A percentile compares a stretch with the other conserved stretches of the same genome.
Evolutionary conservation across 2,329 filamentous ascomycete genomes (phyloP).

Genomic region (Didymosphaeria variabile): DNA sequence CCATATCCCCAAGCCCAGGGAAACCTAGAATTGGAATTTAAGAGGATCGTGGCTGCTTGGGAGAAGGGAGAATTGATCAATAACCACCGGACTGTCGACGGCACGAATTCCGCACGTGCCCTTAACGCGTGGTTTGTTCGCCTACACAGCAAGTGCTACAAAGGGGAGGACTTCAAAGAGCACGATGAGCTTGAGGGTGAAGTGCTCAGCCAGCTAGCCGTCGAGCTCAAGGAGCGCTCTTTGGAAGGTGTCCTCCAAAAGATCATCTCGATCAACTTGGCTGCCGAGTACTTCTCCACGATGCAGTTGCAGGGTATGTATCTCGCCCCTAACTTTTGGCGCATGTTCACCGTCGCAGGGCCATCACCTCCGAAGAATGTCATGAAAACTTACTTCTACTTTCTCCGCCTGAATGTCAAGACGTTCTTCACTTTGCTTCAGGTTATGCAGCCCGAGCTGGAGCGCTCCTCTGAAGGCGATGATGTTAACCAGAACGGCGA

Average conservation of each 20-base stretch:
- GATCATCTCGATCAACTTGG: slow-evolving; percentile 85
- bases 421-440: slow-evolving; percentile 78
- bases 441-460: slow-evolving; percentile 74
- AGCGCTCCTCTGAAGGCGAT: slow-evolving; percentile 58
- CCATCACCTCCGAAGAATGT: slow-evolving; percentile 46
- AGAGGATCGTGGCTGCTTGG: slow-evolving; percentile 68
- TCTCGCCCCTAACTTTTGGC: slow-evolving; percentile 15
- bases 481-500: slow-evolving; percentile 56
- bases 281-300: slow-evolving; percentile 78
- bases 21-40: slow-evolving; percentile 84
- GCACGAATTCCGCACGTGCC: slow-evolving; percentile 67
- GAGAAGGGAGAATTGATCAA: slow-evolving; percentile 62
- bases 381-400: slow-evolving; percentile 63
- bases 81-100: slow-evolving; percentile 49
- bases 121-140: slow-evolving; percentile 84
- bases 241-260: slow-evolving; percentile 75
- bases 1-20: slow-evolving; percentile 77
- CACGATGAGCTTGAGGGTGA: slow-evolving; percentile 86
- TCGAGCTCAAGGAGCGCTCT: slow-evolving; percentile 74
- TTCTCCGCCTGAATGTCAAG: slow-evolving; percentile 79
- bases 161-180: slow-evolving; percentile 75
- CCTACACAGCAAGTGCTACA: slow-evolving; percentile 85
- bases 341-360: slow-evolving; percentile 28
- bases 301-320: slow-evolving; percentile 65
- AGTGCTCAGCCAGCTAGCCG: slow-evolving; percentile 78